These are phyloP conservation scores for Beta macrorhiza DNA, from an alignment of 179 eudicot genomes.

Conservation along the genomic window DNA sequence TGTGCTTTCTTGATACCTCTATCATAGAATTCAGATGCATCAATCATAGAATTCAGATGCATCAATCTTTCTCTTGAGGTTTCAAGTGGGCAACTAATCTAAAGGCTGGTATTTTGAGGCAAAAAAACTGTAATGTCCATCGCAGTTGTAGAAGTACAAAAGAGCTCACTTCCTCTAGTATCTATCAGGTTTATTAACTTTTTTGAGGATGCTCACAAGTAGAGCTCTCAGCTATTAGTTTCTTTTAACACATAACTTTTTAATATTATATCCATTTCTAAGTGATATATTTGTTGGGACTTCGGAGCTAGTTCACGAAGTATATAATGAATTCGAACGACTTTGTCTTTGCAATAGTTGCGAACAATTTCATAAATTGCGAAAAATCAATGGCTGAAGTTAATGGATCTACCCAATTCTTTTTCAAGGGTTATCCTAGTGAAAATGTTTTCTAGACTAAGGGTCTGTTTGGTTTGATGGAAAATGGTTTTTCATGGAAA, in stretches of 20 bases:
- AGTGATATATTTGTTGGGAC: neutral
- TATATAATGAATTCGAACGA: neutral
- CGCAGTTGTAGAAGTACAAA: neutral
- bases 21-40: too few relatives aligned
- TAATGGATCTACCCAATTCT: neutral
- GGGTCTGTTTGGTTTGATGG: too few relatives aligned
- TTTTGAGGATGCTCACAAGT: neutral
- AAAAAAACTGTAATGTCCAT: neutral
- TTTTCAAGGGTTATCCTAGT: neutral
- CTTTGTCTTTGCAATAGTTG: neutral
- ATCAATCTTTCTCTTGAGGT: neutral
- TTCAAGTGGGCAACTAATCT: neutral
- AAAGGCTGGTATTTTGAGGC: neutral
- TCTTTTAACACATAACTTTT: neutral
- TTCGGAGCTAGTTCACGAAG: neutral
- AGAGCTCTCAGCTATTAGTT: neutral
- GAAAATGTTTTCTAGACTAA: too few relatives aligned
- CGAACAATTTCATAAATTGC: neutral
- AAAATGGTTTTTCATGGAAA: too few relatives aligned
- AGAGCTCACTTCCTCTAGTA: neutral
- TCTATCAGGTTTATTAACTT: neutral
- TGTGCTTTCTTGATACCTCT: neutral
- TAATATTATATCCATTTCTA: neutral
- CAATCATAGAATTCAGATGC: neutral
- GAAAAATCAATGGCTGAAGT: neutral